Evolutionary conservation across 139 green algal species (phyloP).

Genomic region (Pleodorina starrii): DNA sequence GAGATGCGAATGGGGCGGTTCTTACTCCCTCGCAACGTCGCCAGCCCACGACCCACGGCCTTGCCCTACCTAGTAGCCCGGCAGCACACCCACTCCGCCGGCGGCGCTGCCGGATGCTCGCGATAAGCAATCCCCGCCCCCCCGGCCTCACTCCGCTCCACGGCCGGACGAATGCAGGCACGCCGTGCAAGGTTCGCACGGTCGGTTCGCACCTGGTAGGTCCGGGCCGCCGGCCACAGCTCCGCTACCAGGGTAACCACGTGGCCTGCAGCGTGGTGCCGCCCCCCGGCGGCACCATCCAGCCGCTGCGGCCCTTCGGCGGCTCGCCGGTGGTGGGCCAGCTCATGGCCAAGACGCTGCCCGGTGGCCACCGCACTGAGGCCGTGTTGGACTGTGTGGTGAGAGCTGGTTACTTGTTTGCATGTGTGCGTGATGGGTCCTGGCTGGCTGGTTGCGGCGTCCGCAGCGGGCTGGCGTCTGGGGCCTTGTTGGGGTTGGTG

Average conservation of each 20-base stretch:
- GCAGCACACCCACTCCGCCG: not conserved
- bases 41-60: no score
- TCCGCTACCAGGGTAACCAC: constrained; percentile 25
- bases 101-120: no score
- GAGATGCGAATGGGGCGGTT: no score
- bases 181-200: not conserved
- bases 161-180: no score
- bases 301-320: not conserved
- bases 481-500: no score
- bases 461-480: no score
- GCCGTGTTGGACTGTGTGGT: not conserved
- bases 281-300: not conserved
- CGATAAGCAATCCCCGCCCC: no score
- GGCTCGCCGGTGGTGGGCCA: not conserved
- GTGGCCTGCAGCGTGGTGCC: not conserved
- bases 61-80: no score
- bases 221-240: constrained; percentile 6
- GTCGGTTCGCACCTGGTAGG: not conserved
- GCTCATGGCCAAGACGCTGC: not conserved
- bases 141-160: no score
- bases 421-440: no score
- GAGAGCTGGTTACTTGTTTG: not conserved
- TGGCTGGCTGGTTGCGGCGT: no score
- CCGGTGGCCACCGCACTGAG: constrained; percentile 6
- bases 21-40: no score